These are phyloP conservation scores for Penicillium goetzii DNA, from an alignment of 495 filamentous ascomycete species.

Conservation along the genomic window DNA sequence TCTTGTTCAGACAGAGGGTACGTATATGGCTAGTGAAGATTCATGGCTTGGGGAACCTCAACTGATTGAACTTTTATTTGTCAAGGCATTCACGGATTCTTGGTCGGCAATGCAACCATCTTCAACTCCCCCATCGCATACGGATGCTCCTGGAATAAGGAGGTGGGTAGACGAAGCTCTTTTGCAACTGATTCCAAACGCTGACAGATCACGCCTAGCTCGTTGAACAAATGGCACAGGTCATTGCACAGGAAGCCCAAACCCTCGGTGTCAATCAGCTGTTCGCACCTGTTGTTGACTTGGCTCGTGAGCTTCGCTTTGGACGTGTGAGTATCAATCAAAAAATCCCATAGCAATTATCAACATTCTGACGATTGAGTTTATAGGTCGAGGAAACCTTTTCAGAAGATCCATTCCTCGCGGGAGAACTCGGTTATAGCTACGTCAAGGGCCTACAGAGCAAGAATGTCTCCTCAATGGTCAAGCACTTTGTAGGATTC, in stretches of 20 bases:
- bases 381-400: conserved; percentile 66
- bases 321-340: conserved; percentile 50
- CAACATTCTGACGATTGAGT: background rate
- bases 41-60: background rate
- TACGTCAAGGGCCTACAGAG: conserved; percentile 66
- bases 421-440: conserved; percentile 62
- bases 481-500: conserved; percentile 72
- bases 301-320: conserved; percentile 68
- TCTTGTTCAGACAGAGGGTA: conserved; percentile 68
- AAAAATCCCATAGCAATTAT: background rate
- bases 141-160: conserved; percentile 66
- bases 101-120: conserved; percentile 71
- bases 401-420: conserved; percentile 65
- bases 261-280: conserved; percentile 70
- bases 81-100: conserved; percentile 65
- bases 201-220: conserved; percentile 32
- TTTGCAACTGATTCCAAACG: background rate
- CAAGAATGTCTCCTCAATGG: conserved; percentile 64
- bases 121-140: conserved; percentile 75
- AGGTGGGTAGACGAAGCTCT: conserved; percentile 25
- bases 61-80: background rate
- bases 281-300: conserved; percentile 68
- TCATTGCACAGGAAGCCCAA: conserved; percentile 62
- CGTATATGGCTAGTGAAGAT: background rate
- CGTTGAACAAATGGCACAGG: conserved; percentile 62